Base-by-base conservation (phyloP, 2,329 filamentous ascomycete species). In the Cercospora berteroae region DNA sequence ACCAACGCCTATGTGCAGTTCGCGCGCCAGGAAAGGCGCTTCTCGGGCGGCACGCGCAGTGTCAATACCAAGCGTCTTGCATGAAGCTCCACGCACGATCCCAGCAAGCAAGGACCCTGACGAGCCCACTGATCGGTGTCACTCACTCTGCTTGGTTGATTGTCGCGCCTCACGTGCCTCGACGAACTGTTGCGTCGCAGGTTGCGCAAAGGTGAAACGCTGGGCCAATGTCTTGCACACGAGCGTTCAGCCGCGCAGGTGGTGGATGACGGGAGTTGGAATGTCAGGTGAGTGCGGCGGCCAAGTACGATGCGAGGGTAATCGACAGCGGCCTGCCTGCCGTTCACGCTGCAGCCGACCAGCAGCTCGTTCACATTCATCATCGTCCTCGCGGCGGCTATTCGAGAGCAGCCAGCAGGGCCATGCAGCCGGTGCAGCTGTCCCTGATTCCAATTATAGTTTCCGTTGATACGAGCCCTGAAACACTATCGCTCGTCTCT, bases 1-100 rank as follows among this genome's bases (percentile, higher is more conserved):
- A 70, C 66, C 69, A 60, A 27, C 39, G n/a, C 27, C 44, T 25
- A 18, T 10, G 18, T 48, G 42, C 42, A 52, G 27, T 33, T 50
- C 60, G 9, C 16, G 39, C 60, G 50, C 25, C 20, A 62, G 42
- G n/a, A 23, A 60, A 39, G 31, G 42, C 36, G 39, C 20, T 25
- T 27, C 25, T 63, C 61, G 50, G 20, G 12, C 52, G 52, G 52
- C 52, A 29, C 52, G 52, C 29, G 52, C 52, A 29, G 61, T 63
- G 50, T 63, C 42, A 63, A 31, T 63, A 23, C 20, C 50, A 50
- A 44, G 50, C 33, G 50, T 36, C 61, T 33, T 55, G 61, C 61
- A 63, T 63, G 29, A 50, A 25, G 42, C 59, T 29, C 18, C 44
- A 50, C 44, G 44, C 44, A 61, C 42, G 36, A 36, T 56, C 48